phyloP scores from a whole-genome alignment of 2,329 filamentous ascomycete genomes.

The Talaromyces sp. region DNA sequence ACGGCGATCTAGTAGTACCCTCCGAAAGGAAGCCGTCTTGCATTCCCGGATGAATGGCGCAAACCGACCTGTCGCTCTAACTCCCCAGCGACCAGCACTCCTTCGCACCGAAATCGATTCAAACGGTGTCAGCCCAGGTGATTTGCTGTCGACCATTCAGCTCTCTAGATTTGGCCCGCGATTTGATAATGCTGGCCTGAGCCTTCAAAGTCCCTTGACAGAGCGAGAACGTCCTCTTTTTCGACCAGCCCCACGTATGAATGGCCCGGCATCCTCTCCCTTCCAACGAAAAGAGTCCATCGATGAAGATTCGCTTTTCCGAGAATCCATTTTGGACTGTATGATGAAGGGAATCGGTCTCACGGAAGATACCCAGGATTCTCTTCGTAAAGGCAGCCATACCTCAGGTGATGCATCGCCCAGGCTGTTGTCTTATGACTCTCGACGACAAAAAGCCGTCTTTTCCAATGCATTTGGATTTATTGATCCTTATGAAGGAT shows the following conservation, averaged over 20 bases:
- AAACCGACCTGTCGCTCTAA: slow-evolving; percentile 27
- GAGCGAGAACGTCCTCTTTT: slow-evolving; percentile 45
- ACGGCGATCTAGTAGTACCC: slow-evolving; percentile 70
- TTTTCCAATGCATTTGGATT: slow-evolving; percentile 90
- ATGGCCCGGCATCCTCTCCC: slow-evolving; percentile 29
- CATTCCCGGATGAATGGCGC: slow-evolving; percentile 63
- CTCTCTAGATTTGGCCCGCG: slow-evolving; percentile 64
- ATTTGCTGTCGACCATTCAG: slow-evolving; percentile 78
- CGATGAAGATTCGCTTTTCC: slow-evolving; percentile 86
- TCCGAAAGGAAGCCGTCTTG: slow-evolving; percentile 78
- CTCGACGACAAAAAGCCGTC: slow-evolving; percentile 74
- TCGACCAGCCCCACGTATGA: slow-evolving; percentile 30
- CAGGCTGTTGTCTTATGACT: slow-evolving; percentile 79
- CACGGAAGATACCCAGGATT: slow-evolving; percentile 64
- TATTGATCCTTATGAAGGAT: slow-evolving; percentile 78
- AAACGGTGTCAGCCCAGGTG: slow-evolving; percentile 67
- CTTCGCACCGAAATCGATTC: slow-evolving; percentile 34
- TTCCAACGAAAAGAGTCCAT: slow-evolving; percentile 76
- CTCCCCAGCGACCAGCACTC: slow-evolving; percentile 18
- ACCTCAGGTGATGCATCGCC: slow-evolving; percentile 84
- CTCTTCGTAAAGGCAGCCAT: slow-evolving; percentile 61
- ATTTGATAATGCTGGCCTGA: slow-evolving; percentile 42
- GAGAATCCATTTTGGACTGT: slow-evolving; percentile 87
- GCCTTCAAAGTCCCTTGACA: slow-evolving; percentile 45
- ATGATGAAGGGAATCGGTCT: slow-evolving; percentile 94